A percentile compares a stretch with the other conserved stretches of the same genome.
Conservation (phyloP, 352 stramenopile species). For the Sclerospora graminicola region DNA sequence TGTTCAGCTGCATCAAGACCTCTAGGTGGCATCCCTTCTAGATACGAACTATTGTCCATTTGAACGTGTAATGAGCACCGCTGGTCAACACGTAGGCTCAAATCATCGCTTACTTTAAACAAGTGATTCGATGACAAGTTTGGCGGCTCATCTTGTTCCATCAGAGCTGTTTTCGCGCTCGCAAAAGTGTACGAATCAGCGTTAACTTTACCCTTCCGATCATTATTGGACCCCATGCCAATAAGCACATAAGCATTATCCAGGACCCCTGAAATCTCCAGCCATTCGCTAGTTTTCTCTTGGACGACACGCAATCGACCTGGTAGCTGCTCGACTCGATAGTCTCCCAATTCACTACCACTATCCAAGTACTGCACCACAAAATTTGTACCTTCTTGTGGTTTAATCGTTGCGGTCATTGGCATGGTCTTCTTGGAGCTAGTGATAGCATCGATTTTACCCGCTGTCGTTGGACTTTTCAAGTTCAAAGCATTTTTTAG, state of each 20-base stretch:
- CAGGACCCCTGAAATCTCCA: constrained; percentile 42
- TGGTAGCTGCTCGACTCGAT: constrained; percentile 53
- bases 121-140: constrained; percentile 30
- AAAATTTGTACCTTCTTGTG: constrained; percentile 9
- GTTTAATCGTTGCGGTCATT: constrained; percentile 1
- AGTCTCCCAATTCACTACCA: constrained; percentile 42
- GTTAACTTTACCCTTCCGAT: constrained; percentile 8
- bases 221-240: constrained; percentile 18
- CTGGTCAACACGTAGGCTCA: constrained; percentile 21
- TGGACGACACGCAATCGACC: constrained; percentile 46
- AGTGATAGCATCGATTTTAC: constrained; percentile 4
- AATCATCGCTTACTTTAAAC: constrained; percentile 27
- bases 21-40: too few relatives aligned
- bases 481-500: constrained; percentile 6
- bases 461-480: constrained; percentile 10
- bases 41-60: constrained; percentile 9
- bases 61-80: constrained; percentile 26
- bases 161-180: constrained; percentile 5
- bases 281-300: constrained; percentile 57
- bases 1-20: too few relatives aligned
- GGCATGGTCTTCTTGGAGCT: constrained; percentile 6
- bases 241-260: constrained; percentile 39
- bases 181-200: constrained; percentile 24
- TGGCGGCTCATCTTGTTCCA: constrained; percentile 18
- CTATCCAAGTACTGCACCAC: constrained; percentile 39